These are phyloP conservation scores for Xylaria bambusicola DNA, from an alignment of 495 filamentous ascomycete species.

Conservation along the genomic window DNA sequence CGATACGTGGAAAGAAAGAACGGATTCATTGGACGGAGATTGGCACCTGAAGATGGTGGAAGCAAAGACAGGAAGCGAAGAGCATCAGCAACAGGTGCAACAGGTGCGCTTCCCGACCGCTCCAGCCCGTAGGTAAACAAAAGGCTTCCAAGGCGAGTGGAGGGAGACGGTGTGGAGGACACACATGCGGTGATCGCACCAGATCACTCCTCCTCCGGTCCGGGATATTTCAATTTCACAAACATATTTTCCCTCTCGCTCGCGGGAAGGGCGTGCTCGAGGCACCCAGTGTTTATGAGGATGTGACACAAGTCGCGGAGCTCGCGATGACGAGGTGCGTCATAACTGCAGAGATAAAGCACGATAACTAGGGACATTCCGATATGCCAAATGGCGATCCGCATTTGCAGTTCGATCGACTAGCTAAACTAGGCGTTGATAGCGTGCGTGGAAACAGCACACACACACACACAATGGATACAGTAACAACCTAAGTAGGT, in stretches of 20 bases:
- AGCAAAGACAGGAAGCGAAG: constrained; percentile 4
- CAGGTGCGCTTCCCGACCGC: constrained; percentile 8
- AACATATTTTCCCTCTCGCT: constrained; percentile 9
- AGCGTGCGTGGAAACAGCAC: not conserved
- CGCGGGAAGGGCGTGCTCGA: constrained; percentile 6
- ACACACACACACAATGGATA: too few relatives aligned
- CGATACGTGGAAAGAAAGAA: constrained; percentile 24
- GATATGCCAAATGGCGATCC: constrained; percentile 36
- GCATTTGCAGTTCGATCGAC: constrained; percentile 31
- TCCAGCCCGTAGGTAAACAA: not conserved
- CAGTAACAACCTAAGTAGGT: not conserved
- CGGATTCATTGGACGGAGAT: constrained; percentile 18
- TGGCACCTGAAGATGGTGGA: constrained; percentile 17
- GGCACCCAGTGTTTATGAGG: constrained; percentile 29
- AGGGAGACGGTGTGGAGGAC: constrained; percentile 9
- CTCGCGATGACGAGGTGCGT: constrained; percentile 24
- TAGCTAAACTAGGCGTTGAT: not conserved
- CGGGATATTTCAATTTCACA: constrained; percentile 23
- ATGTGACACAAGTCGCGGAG: constrained; percentile 28
- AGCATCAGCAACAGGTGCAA: constrained; percentile 6
- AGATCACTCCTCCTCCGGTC: constrained; percentile 9
- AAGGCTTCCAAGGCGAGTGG: not conserved
- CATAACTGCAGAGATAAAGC: constrained; percentile 29
- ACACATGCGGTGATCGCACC: not conserved
- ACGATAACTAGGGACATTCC: constrained; percentile 36